Evolutionary conservation across 768 basidiomycete species (phyloP).

Genomic region (Lanmaoa rubissima): DNA sequence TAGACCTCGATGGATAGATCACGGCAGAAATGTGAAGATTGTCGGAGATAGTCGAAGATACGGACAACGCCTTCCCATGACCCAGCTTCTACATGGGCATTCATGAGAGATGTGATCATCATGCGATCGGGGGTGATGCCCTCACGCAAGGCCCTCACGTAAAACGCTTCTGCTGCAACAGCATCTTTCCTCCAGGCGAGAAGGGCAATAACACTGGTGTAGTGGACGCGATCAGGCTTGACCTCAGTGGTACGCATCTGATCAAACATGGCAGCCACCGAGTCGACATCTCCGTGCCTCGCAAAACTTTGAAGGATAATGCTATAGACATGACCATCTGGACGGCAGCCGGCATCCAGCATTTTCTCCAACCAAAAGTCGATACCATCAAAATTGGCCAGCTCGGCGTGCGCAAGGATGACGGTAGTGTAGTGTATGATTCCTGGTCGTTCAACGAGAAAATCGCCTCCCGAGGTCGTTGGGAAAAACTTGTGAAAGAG

Average conservation of each 20-base stretch:
- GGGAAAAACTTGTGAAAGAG: conserved; percentile 61
- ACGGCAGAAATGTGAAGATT: conserved; percentile 34
- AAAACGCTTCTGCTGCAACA: conserved; percentile 63
- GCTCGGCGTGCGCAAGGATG: conserved; percentile 51
- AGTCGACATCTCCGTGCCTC: conserved; percentile 49
- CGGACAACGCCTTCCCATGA: conserved; percentile 75
- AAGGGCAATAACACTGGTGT: conserved; percentile 65
- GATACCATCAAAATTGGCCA: conserved; percentile 47
- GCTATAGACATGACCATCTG: conserved; percentile 57
- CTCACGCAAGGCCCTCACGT: conserved; percentile 58
- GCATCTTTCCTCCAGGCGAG: conserved; percentile 63
- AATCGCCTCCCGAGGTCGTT: conserved; percentile 23
- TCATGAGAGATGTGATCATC: conserved; percentile 74
- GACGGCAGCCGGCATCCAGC: conserved; percentile 45
- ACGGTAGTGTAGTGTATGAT: conserved; percentile 54
- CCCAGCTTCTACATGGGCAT: conserved; percentile 78
- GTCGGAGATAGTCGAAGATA: conserved; percentile 60
- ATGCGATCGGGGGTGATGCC: conserved; percentile 60
- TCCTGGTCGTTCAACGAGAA: conserved; percentile 38
- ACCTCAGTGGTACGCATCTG: conserved; percentile 59
- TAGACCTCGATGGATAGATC: conserved; percentile 58
- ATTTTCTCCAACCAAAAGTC: conserved; percentile 55
- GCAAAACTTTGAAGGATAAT: conserved; percentile 60
- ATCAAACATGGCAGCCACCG: conserved; percentile 48
- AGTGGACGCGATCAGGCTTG: conserved; percentile 49